A percentile compares a stretch with the other conserved stretches of the same genome.
phyloP scores from a whole-genome alignment of 257 asterid species.

The Solanum chmielewskii region DNA sequence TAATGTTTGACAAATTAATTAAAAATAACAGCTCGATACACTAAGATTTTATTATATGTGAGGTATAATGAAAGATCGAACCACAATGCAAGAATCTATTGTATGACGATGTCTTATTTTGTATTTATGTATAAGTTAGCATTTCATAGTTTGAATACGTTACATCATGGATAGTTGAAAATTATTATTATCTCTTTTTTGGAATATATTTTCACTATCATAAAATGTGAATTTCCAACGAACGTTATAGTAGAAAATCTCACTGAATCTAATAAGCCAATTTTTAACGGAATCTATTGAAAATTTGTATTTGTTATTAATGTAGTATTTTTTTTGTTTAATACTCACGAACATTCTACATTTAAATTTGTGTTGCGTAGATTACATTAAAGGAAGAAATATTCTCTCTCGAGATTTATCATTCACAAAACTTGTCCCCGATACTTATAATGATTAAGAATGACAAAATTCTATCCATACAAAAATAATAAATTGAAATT shows the following conservation, averaged over 20 bases:
- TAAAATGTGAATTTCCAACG: background rate
- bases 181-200: background rate
- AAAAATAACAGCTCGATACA: background rate
- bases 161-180: background rate
- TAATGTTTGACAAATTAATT: background rate
- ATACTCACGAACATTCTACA: background rate
- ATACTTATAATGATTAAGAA: background rate
- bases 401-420: background rate
- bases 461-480: accelerated
- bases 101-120: background rate
- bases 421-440: background rate
- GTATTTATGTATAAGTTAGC: background rate
- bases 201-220: background rate
- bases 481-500: background rate
- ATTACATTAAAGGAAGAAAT: background rate
- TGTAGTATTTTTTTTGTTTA: background rate
- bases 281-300: background rate
- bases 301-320: background rate
- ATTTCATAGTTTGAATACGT: background rate
- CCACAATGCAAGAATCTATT: background rate
- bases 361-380: background rate
- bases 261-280: background rate
- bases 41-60: background rate
- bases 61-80: background rate
- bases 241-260: background rate